These are phyloP conservation scores for Cyclanthera cordifolia DNA, from an alignment of 306 rosid species.

Conservation along the genomic window DNA sequence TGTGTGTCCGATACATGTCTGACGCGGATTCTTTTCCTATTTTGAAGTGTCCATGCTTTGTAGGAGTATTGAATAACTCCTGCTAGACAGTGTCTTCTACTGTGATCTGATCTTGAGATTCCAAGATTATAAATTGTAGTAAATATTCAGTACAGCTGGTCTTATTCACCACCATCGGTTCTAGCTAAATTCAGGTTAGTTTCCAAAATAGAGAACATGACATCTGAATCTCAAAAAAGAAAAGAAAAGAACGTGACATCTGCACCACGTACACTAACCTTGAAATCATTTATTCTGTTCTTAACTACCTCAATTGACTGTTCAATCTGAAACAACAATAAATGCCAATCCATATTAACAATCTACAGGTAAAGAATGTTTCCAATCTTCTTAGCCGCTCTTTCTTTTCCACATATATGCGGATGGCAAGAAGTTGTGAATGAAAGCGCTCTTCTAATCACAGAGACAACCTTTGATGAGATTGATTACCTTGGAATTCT, in stretches of 20 bases:
- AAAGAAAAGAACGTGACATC: not conserved
- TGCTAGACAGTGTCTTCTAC: not conserved
- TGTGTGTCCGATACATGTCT: too few species aligned
- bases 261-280: constrained; percentile 41
- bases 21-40: too few species aligned
- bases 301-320: constrained; percentile 49
- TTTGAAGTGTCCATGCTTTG: too few species aligned
- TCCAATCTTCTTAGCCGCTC: not conserved
- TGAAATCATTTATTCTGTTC: constrained; percentile 34
- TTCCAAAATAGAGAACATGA: not conserved
- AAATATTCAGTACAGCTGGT: not conserved
- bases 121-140: not conserved
- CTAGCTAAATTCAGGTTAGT: not conserved
- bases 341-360: not conserved
- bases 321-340: constrained; percentile 34
- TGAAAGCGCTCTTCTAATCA: not conserved
- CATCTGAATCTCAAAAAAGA: too few species aligned
- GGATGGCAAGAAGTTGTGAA: not conserved
- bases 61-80: not conserved
- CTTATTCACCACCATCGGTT: not conserved
- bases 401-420: not conserved
- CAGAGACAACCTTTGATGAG: not conserved
- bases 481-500: constrained; percentile 47
- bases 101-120: not conserved
- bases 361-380: not conserved